phyloP scores from a whole-genome alignment of 768 basidiomycete genomes.

The Cystofilobasidium bisporidii region DNA sequence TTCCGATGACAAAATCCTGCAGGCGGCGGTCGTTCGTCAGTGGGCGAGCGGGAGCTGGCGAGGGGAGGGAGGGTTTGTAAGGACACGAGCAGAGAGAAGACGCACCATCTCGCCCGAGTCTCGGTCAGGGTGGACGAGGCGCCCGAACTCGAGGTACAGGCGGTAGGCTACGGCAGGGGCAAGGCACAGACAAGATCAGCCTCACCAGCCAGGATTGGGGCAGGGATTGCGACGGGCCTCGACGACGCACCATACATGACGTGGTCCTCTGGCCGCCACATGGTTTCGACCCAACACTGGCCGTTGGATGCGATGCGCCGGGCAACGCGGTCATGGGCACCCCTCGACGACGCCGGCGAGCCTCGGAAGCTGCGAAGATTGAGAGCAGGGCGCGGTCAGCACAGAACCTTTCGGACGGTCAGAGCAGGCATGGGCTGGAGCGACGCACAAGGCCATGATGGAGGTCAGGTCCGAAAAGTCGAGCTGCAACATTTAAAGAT shows the following conservation, averaged over 20 bases:
- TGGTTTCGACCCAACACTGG: conserved; percentile 42
- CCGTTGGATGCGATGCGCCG: conserved; percentile 41
- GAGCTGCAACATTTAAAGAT: conserved; percentile 33
- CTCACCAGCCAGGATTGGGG: background rate
- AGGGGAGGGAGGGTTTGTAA: background rate
- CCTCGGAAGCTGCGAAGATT: conserved; percentile 40
- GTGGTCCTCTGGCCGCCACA: conserved; percentile 7
- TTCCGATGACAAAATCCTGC: background rate
- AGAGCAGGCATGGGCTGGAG: background rate
- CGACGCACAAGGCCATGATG: conserved; percentile 41
- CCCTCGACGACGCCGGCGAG: conserved; percentile 34
- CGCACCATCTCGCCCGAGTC: conserved; percentile 41
- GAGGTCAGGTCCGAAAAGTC: conserved; percentile 42
- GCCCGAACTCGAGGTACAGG: conserved; percentile 40
- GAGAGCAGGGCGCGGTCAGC: background rate
- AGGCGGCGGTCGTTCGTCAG: too few relatives aligned
- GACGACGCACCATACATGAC: background rate
- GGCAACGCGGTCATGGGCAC: conserved; percentile 40
- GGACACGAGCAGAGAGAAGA: background rate
- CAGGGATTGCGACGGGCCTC: background rate
- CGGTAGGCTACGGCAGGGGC: conserved; percentile 40
- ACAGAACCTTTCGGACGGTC: too few relatives aligned
- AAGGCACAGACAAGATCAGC: conserved; percentile 32
- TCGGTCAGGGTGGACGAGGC: conserved; percentile 35
- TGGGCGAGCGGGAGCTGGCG: too few relatives aligned